phyloP scores from a whole-genome alignment of 139 green algal genomes.

The Axilococcus clingmanii region DNA sequence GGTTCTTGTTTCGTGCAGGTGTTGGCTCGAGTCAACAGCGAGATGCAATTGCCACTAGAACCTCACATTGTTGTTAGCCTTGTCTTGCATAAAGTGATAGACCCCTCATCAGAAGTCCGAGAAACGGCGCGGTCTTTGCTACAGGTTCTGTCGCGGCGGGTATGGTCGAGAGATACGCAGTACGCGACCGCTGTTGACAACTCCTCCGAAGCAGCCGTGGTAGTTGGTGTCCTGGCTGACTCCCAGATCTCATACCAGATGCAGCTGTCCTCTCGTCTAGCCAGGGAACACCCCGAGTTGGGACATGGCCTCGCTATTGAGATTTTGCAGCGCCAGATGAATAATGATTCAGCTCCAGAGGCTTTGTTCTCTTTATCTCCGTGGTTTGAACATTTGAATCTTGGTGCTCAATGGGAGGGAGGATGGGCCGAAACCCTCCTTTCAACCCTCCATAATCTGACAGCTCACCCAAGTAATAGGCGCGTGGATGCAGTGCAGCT shows the following conservation, averaged over 20 bases:
- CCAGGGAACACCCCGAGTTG: slow-evolving; percentile 67
- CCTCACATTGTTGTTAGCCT: slow-evolving; percentile 69
- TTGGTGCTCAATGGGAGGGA: slow-evolving; percentile 54
- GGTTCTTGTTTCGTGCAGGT: slow-evolving; percentile 64
- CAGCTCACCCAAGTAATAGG: background rate
- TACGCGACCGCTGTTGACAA: too few relatives aligned
- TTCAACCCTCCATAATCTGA: slow-evolving; percentile 12
- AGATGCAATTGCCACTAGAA: slow-evolving; percentile 43
- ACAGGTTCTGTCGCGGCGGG: slow-evolving; percentile 50
- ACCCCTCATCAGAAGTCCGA: slow-evolving; percentile 51
- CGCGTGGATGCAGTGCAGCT: slow-evolving; percentile 39
- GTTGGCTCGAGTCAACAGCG: slow-evolving; percentile 4
- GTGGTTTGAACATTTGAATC: slow-evolving; percentile 80
- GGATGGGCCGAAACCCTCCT: slow-evolving; percentile 44
- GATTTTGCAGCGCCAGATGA: slow-evolving; percentile 46
- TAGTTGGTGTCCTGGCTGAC: slow-evolving; percentile 67
- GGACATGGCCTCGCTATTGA: slow-evolving; percentile 74
- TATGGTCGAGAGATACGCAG: slow-evolving; percentile 40
- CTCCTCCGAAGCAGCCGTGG: slow-evolving; percentile 21
- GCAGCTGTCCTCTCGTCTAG: slow-evolving; percentile 58
- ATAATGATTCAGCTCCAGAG: slow-evolving; percentile 7
- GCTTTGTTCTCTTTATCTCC: slow-evolving; percentile 71
- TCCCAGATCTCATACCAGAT: slow-evolving; percentile 80
- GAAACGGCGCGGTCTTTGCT: slow-evolving; percentile 79
- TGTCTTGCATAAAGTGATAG: slow-evolving; percentile 91